These are phyloP conservation scores for Pseudozyma flocculosa DNA, from an alignment of 1,284 basidiomycete species.

Conservation along the genomic window DNA sequence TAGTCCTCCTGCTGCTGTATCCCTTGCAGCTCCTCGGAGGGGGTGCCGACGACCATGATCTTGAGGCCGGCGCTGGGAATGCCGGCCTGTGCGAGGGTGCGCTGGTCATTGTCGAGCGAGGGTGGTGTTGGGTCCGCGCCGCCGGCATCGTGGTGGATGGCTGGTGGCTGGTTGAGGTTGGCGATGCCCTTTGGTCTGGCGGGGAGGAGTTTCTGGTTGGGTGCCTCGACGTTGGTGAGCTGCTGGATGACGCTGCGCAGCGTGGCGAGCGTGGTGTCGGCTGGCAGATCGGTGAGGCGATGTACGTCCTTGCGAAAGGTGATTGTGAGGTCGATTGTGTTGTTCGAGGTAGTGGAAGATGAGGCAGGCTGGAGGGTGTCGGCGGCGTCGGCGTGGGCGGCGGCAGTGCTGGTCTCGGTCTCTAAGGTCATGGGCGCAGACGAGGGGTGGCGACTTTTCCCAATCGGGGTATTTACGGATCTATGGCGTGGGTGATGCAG, in stretches of 20 bases:
- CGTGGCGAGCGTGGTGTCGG: slow-evolving; percentile 8
- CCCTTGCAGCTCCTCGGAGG: slow-evolving; percentile 24
- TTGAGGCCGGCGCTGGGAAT: slow-evolving; percentile 5
- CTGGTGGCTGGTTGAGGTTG: slow-evolving; percentile 12
- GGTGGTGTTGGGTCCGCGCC: too few relatives aligned
- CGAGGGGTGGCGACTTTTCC: too few relatives aligned
- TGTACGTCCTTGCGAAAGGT: slow-evolving; percentile 23
- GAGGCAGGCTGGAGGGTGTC: too few relatives aligned
- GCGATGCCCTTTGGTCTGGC: slow-evolving; percentile 19
- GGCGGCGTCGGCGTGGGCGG: too few relatives aligned
- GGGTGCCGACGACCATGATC: slow-evolving; percentile 36
- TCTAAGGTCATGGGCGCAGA: too few relatives aligned
- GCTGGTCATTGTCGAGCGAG: slow-evolving; percentile 5
- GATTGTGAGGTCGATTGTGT: slow-evolving; percentile 8
- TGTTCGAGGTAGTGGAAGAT: too few relatives aligned
- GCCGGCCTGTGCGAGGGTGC: slow-evolving; percentile 17
- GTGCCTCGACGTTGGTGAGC: slow-evolving; percentile 20
- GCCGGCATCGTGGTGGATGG: too few relatives aligned
- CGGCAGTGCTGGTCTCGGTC: too few relatives aligned
- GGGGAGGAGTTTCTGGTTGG: slow-evolving; percentile 41
- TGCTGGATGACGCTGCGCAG: slow-evolving; percentile 24
- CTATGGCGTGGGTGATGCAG: too few relatives aligned
- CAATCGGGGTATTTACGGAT: too few relatives aligned
- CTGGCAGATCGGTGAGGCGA: slow-evolving; percentile 1
- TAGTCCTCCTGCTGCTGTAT: slow-evolving; percentile 17